Evolutionary conservation across 176 grass and related monocot species (phyloP).

Genomic region (Pharus latifolius): DNA sequence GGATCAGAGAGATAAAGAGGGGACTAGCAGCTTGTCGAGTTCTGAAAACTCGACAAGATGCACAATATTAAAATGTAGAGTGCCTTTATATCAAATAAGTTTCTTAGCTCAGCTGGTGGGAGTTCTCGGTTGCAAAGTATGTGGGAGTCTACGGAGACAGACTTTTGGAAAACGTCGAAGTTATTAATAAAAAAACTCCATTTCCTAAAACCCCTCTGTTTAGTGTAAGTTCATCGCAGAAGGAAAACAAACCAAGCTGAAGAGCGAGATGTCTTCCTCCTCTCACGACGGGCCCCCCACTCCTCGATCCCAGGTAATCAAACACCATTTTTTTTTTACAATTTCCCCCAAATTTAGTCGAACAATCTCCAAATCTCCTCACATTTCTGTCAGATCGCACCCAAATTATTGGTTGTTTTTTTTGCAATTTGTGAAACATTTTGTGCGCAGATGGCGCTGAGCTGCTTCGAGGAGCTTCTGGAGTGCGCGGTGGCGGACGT

Average conservation of each 20-base stretch:
- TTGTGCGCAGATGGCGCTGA: conserved; percentile 39
- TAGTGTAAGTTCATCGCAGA: not conserved
- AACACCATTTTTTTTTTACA: not conserved
- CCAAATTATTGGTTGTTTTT: not conserved
- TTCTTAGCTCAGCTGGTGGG: too few relatives aligned
- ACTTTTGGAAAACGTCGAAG: too few relatives aligned
- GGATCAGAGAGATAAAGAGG: too few relatives aligned
- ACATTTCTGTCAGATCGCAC: not conserved
- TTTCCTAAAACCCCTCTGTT: too few relatives aligned
- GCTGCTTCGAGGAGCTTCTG: conserved; percentile 83
- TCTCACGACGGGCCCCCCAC: conserved; percentile 40
- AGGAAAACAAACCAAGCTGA: not conserved
- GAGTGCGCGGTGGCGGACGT: conserved; percentile 75
- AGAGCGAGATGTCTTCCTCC: conserved; percentile 28
- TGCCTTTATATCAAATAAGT: too few relatives aligned
- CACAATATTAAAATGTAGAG: too few relatives aligned
- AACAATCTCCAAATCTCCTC: not conserved
- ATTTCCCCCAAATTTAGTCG: too few relatives aligned
- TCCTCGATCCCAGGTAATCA: conserved; percentile 63
- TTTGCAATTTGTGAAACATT: not conserved
- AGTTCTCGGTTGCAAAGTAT: too few relatives aligned
- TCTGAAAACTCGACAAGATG: too few relatives aligned
- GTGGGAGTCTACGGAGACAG: too few relatives aligned
- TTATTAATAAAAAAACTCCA: too few relatives aligned
- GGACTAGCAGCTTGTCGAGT: too few relatives aligned